Evolutionary conservation across 192 early-diverging fungal species (phyloP), one percentile per base, ranked within the genome.

Genomic region (Podila epicladia): DNA sequence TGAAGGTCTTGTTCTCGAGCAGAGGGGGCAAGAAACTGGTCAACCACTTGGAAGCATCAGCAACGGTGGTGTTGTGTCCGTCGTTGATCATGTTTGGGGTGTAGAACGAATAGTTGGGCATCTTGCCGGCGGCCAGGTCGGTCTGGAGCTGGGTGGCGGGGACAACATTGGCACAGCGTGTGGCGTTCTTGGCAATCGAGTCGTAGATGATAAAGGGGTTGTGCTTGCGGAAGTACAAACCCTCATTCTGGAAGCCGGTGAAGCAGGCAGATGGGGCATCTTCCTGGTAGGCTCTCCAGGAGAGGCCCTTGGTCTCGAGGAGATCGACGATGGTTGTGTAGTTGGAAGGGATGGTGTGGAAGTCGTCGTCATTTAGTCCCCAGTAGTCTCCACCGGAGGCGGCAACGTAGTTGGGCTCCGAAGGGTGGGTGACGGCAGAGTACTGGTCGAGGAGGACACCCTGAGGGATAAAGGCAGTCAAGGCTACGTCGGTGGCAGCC

Each of bases 401-500:
- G 22, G 90, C 89, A 67, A 93, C 75, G 82, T 94, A 95, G 86
- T 95, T 95, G 65, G 91, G 91, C 76, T 93, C 89, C 48, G 91
- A 92, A 31, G 92, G 92, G 73, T 93, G 91, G 38, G 83, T 72
- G 60, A 86, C 71, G 59, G 75, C 90, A 26, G 80, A 58, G 85
- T 87, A 92, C 83, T 93, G 87, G 72, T 87, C 86, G 58, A 91
- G 64, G 37, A 87, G 62, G n/a, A 83, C 69, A 35, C 90, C 93
- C 58, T 90, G 64, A 24, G 48, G 15, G 24, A 58, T 4, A 59
- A 62, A 67, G 22, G 65, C 17, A 17, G 11, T 11, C 13, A 73
- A 37, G 62, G 5, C 49, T 8, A 64, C 5, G 48, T 71, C 69
- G 0, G 64, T 26, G 50, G 57, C 55, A 5, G 75, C 75, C 63